phyloP scores from a whole-genome alignment of 768 basidiomycete species.

The Panellus pusillus region DNA sequence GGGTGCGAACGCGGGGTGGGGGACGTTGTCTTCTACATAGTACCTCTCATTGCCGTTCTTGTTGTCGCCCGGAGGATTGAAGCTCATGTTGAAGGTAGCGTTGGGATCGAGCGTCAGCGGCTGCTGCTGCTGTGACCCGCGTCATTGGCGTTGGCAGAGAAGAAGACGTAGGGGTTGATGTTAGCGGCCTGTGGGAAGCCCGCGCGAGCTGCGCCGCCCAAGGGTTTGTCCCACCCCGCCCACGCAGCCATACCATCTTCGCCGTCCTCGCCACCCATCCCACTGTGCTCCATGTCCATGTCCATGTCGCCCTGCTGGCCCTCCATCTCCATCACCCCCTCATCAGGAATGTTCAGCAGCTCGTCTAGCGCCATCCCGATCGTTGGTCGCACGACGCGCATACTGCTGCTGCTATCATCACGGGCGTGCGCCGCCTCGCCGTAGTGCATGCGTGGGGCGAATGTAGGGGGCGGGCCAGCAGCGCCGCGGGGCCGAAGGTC shows the following conservation, averaged over 20 bases:
- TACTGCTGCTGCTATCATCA: conserved; percentile 47
- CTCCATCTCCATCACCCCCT: not conserved
- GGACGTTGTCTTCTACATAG: not conserved
- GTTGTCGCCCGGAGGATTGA: not conserved
- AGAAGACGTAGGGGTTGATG: not conserved
- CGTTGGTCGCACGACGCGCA: conserved; percentile 65
- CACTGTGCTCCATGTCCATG: not conserved
- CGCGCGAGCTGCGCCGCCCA: conserved; percentile 13
- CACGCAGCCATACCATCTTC: conserved; percentile 23
- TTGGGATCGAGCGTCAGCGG: conserved; percentile 19
- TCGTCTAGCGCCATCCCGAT: conserved; percentile 86
- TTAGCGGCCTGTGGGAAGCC: not conserved
- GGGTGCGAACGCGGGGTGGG: too few relatives aligned
- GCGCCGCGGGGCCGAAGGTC: conserved; percentile 77
- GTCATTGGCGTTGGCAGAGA: too few relatives aligned
- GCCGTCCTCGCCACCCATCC: conserved; percentile 35
- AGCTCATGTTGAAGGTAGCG: conserved; percentile 5
- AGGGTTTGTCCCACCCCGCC: conserved; percentile 13
- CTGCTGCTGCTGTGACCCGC: too few relatives aligned
- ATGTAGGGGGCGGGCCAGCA: conserved; percentile 69
- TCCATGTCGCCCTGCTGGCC: not conserved
- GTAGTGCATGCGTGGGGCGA: conserved; percentile 70
- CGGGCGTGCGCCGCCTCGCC: conserved; percentile 61
- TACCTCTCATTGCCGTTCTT: conserved; percentile 12
- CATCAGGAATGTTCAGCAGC: conserved; percentile 56